Evolutionary conservation across 257 asterid species (phyloP).

Genomic region (Anisodus acutangulus): DNA sequence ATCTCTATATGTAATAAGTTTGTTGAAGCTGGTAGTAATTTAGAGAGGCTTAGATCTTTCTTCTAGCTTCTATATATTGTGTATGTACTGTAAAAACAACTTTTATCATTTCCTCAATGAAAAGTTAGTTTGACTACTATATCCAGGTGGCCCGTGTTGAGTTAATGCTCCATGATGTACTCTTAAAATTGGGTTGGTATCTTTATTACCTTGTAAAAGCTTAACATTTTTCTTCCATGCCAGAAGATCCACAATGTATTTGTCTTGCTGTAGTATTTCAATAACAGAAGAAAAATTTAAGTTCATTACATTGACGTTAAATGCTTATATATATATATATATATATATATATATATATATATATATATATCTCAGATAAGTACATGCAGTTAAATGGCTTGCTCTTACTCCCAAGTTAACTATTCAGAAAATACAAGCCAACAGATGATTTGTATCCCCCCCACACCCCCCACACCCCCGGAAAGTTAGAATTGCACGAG

Average conservation of each 20-base stretch:
- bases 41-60: background rate
- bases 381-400: background rate
- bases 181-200: background rate
- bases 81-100: slow-evolving; percentile 15
- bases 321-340: background rate
- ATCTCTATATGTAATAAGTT: slow-evolving; percentile 26
- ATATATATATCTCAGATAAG: background rate
- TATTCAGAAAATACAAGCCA: background rate
- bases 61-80: background rate
- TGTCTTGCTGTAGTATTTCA: background rate
- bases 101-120: background rate
- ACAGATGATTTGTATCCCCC: background rate
- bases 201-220: background rate
- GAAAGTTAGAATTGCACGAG: background rate
- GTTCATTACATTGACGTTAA: background rate
- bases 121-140: background rate
- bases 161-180: background rate
- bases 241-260: background rate
- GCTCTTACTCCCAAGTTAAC: background rate
- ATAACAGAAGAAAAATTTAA: background rate
- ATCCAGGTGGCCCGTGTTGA: background rate
- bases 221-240: background rate
- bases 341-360: too few relatives aligned
- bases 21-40: slow-evolving; percentile 1
- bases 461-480: background rate